Percentiles rank a stretch among this genome's conserved stretches.
Evolutionary conservation across 2,329 filamentous ascomycete species (phyloP).

Genomic region (Diaporthe citri): DNA sequence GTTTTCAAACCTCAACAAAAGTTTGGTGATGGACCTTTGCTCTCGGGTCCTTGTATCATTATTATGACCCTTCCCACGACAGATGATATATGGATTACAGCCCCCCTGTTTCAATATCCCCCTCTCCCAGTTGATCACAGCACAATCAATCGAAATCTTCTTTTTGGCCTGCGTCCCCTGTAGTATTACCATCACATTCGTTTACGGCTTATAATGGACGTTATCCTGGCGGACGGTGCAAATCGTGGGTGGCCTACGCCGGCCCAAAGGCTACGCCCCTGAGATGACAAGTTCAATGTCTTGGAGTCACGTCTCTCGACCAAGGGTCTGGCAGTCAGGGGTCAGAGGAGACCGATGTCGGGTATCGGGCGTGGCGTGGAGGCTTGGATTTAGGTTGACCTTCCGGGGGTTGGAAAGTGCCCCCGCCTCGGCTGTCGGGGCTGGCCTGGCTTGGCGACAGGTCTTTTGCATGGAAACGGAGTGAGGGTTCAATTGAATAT

Average conservation of each 20-base stretch:
- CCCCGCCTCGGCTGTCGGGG: neutral
- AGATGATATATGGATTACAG: constrained; percentile 35
- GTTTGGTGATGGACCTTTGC: constrained; percentile 32
- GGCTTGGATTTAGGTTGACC: neutral
- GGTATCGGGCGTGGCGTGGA: neutral
- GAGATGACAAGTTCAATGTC: neutral
- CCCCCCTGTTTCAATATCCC: constrained; percentile 29
- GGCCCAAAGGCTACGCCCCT: neutral
- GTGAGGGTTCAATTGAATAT: constrained; percentile 23
- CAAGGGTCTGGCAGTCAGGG: neutral
- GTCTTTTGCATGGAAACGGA: constrained; percentile 29
- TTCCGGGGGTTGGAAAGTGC: neutral
- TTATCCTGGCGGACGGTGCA: neutral
- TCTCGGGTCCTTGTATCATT: constrained; percentile 37
- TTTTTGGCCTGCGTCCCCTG: constrained; percentile 31
- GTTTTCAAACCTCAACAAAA: constrained; percentile 27
- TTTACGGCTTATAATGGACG: constrained; percentile 33
- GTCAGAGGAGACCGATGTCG: neutral
- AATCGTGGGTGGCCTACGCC: neutral
- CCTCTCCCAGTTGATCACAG: constrained; percentile 19
- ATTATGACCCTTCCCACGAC: constrained; percentile 24
- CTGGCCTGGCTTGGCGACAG: neutral
- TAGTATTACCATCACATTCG: constrained; percentile 34
- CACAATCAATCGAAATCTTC: constrained; percentile 6
- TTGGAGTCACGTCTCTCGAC: neutral